Percentiles rank a stretch among this genome's conserved stretches.
These are phyloP conservation scores for Yarrowia keelungensis DNA, from an alignment of 805 yeast species.

Conservation along the genomic window DNA sequence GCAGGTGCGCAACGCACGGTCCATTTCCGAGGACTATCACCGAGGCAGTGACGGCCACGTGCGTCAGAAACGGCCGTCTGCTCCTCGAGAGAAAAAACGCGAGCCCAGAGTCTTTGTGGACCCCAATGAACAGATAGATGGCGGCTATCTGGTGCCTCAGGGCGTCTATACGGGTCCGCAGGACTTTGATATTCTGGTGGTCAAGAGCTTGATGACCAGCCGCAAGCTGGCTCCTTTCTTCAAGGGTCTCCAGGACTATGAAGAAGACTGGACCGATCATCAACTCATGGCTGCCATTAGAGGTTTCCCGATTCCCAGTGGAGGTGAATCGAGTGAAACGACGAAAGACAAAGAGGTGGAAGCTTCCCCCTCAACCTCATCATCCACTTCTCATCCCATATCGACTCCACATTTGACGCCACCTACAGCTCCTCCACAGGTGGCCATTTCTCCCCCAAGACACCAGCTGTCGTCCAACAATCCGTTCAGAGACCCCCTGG, in stretches of 20 bases:
- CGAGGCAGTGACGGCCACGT: constrained; percentile 1
- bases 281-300: constrained; percentile 60
- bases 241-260: constrained; percentile 84
- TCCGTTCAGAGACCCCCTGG: constrained; percentile 32
- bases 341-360: neutral
- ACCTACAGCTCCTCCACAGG: constrained; percentile 27
- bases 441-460: constrained; percentile 22
- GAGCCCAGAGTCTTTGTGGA: constrained; percentile 33
- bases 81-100: constrained; percentile 24
- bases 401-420: constrained; percentile 17
- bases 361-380: neutral
- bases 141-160: constrained; percentile 90
- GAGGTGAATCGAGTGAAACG: neutral
- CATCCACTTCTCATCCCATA: neutral
- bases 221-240: constrained; percentile 88
- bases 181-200: constrained; percentile 76
- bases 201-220: constrained; percentile 70
- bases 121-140: constrained; percentile 65
- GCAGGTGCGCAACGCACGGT: constrained; percentile 26
- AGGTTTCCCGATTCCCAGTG: constrained; percentile 45
- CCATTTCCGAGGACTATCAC: constrained; percentile 23
- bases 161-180: constrained; percentile 81
- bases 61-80: constrained; percentile 2
- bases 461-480: constrained; percentile 27
- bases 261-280: constrained; percentile 71